Conservation (phyloP, 148 eudicot species). For the Pharnaceum exiguum region DNA sequence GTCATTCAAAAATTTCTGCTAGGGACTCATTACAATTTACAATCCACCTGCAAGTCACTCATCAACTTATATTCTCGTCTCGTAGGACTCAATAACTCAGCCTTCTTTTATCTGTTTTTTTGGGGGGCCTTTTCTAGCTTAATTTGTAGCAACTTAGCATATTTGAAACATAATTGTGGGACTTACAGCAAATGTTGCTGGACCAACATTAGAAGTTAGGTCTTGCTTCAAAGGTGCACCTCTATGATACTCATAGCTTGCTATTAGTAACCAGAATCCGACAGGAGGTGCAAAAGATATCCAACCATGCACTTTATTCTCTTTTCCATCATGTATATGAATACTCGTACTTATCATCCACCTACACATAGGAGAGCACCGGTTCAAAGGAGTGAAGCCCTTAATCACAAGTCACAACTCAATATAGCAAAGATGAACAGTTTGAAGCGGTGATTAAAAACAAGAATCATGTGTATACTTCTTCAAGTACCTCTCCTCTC, state of each 20-base stretch:
- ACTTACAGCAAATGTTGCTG: slow-evolving; percentile 41
- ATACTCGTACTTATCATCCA: slow-evolving; percentile 76
- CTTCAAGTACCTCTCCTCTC: slow-evolving; percentile 37
- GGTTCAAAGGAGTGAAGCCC: background rate
- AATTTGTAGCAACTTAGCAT: too few relatives aligned
- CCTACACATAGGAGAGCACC: slow-evolving; percentile 29
- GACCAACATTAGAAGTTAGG: slow-evolving; percentile 50
- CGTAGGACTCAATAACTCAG: too few relatives aligned
- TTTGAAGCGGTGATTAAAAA: too few relatives aligned
- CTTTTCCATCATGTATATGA: slow-evolving; percentile 51
- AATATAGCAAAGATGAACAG: background rate
- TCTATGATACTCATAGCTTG: slow-evolving; percentile 46
- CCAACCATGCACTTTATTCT: slow-evolving; percentile 69
- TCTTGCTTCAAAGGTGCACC: slow-evolving; percentile 61
- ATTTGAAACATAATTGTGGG: too few relatives aligned
- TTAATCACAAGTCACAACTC: background rate
- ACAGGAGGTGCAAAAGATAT: slow-evolving; percentile 37
- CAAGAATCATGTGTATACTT: background rate
- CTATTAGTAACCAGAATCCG: slow-evolving; percentile 52
- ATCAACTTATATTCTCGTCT: too few relatives aligned
- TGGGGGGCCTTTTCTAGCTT: too few relatives aligned
- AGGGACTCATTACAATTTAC: too few relatives aligned
- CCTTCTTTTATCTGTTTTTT: too few relatives aligned
- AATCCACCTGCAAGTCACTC: too few relatives aligned
- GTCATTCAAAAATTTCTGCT: too few relatives aligned